Conservation (phyloP, 2,329 filamentous ascomycete species). For the Helotiales sp. region DNA sequence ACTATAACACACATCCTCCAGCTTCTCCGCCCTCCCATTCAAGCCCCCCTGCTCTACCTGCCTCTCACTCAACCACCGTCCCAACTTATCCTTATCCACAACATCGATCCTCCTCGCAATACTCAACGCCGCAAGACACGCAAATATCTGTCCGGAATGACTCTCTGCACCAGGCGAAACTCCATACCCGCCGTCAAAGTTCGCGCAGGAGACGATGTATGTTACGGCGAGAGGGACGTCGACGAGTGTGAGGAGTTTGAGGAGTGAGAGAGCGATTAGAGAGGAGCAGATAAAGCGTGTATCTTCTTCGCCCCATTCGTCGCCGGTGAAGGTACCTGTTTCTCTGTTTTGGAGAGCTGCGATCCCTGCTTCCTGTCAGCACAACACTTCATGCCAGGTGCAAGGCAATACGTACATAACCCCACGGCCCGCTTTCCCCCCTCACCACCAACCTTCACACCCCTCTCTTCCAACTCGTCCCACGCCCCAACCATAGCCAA, state of each 20-base stretch:
- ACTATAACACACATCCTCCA: slow-evolving; percentile 96
- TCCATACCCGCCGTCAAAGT: slow-evolving; percentile 94
- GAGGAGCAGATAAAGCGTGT: slow-evolving; percentile 93
- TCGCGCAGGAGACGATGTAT: slow-evolving; percentile 81
- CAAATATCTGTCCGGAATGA: slow-evolving; percentile 94
- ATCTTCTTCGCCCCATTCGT: slow-evolving; percentile 96
- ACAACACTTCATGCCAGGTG: slow-evolving; percentile 21
- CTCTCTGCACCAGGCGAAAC: slow-evolving; percentile 89
- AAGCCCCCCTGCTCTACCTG: slow-evolving; percentile 86
- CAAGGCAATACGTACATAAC: slow-evolving; percentile 65
- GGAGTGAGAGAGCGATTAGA: slow-evolving; percentile 85
- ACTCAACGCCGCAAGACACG: slow-evolving; percentile 83
- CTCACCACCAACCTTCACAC: slow-evolving; percentile 36
- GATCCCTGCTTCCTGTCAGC: slow-evolving; percentile 61
- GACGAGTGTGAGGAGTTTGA: slow-evolving; percentile 73
- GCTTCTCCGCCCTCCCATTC: slow-evolving; percentile 93
- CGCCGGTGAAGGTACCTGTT: slow-evolving; percentile 88
- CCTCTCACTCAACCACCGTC: slow-evolving; percentile 89
- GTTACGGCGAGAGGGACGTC: slow-evolving; percentile 80
- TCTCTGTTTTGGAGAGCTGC: slow-evolving; percentile 78
- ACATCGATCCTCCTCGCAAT: slow-evolving; percentile 84
- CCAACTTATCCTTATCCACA: slow-evolving; percentile 81
- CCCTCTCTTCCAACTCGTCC: slow-evolving; percentile 73
- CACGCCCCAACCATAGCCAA: slow-evolving; percentile 85
- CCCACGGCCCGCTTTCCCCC: slow-evolving; percentile 73